Evolutionary conservation across 2,329 filamentous ascomycete genomes (phyloP).

Genomic region (Helotiales sp.): DNA sequence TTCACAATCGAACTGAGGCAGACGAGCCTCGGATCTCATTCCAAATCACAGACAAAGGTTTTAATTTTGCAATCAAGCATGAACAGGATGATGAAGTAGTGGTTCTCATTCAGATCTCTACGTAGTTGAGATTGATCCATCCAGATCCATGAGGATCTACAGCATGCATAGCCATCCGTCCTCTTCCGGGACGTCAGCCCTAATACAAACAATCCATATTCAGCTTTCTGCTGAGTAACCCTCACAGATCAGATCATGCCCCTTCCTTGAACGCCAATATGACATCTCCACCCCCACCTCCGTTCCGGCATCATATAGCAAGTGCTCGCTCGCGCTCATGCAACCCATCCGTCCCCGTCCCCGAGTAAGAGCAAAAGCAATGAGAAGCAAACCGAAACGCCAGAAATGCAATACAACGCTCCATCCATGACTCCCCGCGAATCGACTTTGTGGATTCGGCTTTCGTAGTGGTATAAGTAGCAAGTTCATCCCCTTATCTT

Average conservation of each 20-base stretch:
- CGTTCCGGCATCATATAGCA: not conserved
- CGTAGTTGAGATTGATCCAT: conserved; percentile 2
- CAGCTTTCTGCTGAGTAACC: no score
- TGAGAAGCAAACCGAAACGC: not conserved
- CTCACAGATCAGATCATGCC: no score
- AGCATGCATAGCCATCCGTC: no score
- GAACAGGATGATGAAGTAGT: not conserved
- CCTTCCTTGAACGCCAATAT: no score
- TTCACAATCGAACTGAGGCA: no score
- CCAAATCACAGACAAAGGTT: no score
- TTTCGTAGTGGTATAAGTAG: not conserved
- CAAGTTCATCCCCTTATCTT: conserved; percentile 47
- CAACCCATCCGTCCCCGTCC: not conserved
- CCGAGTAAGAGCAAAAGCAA: not conserved
- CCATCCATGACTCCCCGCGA: not conserved
- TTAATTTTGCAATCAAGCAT: not conserved
- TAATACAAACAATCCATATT: not conserved
- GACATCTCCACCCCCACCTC: no score
- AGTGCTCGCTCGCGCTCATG: not conserved
- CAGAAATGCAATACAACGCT: conserved; percentile 1
- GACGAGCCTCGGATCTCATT: no score
- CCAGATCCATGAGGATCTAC: not conserved
- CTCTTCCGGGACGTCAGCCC: not conserved
- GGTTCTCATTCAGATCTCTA: not conserved
- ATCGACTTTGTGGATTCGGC: not conserved